These are phyloP conservation scores for Coix lacrymajobi DNA, from an alignment of 176 grass and related monocot genomes.

Conservation along the genomic window DNA sequence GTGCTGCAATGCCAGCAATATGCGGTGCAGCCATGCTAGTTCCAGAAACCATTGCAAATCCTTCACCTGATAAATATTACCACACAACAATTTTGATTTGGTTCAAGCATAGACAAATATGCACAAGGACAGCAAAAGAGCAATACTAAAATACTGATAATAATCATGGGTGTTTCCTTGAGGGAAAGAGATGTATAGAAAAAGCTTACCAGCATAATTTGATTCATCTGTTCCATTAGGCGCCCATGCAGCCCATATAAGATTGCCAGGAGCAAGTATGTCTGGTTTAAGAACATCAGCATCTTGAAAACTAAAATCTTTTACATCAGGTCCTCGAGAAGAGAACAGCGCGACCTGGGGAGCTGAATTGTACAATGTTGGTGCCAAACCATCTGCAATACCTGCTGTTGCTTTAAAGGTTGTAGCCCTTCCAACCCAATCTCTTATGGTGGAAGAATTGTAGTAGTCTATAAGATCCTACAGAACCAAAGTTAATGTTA, in stretches of 20 bases:
- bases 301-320: slow-evolving; percentile 99
- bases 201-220: slow-evolving; percentile 63
- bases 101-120: not conserved
- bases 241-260: slow-evolving; percentile 95
- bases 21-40: slow-evolving; percentile 99
- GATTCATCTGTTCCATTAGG: slow-evolving; percentile 96
- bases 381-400: slow-evolving; percentile 90
- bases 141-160: not conserved
- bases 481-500: slow-evolving; percentile 21
- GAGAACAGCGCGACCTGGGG: slow-evolving; percentile 95
- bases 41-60: slow-evolving; percentile 97
- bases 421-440: slow-evolving; percentile 84
- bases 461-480: slow-evolving; percentile 98
- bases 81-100: not conserved
- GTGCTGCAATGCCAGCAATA: slow-evolving; percentile 90
- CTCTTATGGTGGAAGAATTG: slow-evolving; percentile 84
- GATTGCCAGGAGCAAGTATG: slow-evolving; percentile 89
- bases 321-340: slow-evolving; percentile 94
- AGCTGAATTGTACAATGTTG: slow-evolving; percentile 86
- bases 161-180: not conserved
- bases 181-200: not conserved
- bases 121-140: not conserved
- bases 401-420: slow-evolving; percentile 68
- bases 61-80: slow-evolving; percentile 55
- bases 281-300: slow-evolving; percentile 97